phyloP scores from a whole-genome alignment of 805 yeast species.

The Scheffersomyces spartinae region DNA sequence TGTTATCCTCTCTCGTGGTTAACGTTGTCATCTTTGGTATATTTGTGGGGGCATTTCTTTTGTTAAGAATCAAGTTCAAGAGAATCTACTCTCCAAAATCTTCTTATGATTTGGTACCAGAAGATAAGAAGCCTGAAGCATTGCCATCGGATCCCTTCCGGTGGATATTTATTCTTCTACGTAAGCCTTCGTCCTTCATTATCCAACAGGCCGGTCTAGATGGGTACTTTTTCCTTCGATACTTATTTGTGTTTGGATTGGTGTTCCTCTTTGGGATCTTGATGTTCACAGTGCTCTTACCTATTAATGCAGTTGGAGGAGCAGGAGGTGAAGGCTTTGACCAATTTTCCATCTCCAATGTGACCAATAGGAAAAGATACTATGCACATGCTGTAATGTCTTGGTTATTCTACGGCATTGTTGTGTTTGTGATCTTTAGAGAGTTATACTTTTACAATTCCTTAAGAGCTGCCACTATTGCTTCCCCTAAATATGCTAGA shows the following conservation, averaged over 20 bases:
- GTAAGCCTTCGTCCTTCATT: conserved; percentile 62
- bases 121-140: conserved; percentile 60
- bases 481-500: conserved; percentile 73
- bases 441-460: conserved; percentile 73
- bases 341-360: conserved; percentile 67
- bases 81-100: conserved; percentile 82
- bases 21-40: conserved; percentile 57
- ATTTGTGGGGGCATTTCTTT: conserved; percentile 50
- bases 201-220: conserved; percentile 88
- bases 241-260: conserved; percentile 44
- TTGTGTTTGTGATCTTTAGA: conserved; percentile 66
- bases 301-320: conserved; percentile 70
- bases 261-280: conserved; percentile 40
- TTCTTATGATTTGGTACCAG: conserved; percentile 43
- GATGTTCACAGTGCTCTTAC: conserved; percentile 61
- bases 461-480: conserved; percentile 61
- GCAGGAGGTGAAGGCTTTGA: conserved; percentile 57
- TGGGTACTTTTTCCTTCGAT: conserved; percentile 84
- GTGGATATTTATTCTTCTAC: conserved; percentile 58
- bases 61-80: conserved; percentile 53
- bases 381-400: conserved; percentile 80
- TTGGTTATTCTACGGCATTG: conserved; percentile 65
- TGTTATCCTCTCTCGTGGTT: conserved; percentile 56
- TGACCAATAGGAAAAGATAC: conserved; percentile 47
- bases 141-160: conserved; percentile 54